phyloP scores from a whole-genome alignment of 2,329 filamentous ascomycete species.

The Boeremia lycopersici region DNA sequence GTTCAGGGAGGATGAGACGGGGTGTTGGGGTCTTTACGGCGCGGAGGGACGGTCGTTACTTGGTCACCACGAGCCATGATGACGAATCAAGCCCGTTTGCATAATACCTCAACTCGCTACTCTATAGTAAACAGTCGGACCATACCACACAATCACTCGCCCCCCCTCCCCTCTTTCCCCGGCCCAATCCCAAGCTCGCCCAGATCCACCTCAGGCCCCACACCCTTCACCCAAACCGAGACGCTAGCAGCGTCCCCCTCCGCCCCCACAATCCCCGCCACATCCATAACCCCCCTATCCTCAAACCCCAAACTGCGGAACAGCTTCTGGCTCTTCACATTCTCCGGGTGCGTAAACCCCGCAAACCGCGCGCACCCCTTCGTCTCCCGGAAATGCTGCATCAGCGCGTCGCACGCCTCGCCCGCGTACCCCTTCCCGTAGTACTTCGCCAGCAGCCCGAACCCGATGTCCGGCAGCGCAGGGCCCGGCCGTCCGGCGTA shows the following conservation, averaged over 20 bases:
- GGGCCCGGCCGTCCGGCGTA: slow-evolving; percentile 21
- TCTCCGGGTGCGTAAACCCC: slow-evolving; percentile 24
- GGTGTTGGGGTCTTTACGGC: too few relatives aligned
- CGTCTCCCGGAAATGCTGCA: slow-evolving; percentile 15
- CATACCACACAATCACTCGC: background rate
- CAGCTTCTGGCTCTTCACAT: slow-evolving; percentile 25
- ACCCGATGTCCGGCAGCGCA: slow-evolving; percentile 31
- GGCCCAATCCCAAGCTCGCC: slow-evolving; percentile 8
- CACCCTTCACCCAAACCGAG: slow-evolving; percentile 19
- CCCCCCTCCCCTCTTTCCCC: background rate
- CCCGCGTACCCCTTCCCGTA: slow-evolving; percentile 29
- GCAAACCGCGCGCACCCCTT: slow-evolving; percentile 17
- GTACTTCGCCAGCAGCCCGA: slow-evolving; percentile 15
- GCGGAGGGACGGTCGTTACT: too few relatives aligned
- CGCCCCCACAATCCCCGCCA: slow-evolving; percentile 14
- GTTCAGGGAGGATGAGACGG: too few relatives aligned
- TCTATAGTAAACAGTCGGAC: background rate
- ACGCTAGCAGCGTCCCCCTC: background rate
- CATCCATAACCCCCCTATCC: slow-evolving; percentile 15
- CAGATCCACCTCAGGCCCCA: background rate
- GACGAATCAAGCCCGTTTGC: too few relatives aligned
- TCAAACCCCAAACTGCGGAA: slow-evolving; percentile 29
- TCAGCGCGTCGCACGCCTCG: slow-evolving; percentile 22
- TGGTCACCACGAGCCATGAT: too few relatives aligned
- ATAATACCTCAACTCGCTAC: background rate